Base-by-base conservation (phyloP, 2,329 filamentous ascomycete genomes). In the Cladorrhinum sp. region DNA sequence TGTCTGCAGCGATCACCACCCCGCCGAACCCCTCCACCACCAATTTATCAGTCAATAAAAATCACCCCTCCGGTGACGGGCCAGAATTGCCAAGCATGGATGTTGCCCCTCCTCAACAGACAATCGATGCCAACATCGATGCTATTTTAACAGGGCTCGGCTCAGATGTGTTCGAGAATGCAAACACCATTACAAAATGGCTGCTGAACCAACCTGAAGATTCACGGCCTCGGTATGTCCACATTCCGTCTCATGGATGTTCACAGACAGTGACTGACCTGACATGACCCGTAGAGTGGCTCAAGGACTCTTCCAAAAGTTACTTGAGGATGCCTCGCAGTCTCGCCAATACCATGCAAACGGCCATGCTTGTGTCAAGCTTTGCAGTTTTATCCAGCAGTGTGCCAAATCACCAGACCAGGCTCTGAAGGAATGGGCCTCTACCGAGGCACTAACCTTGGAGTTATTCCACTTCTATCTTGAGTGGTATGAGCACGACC, bases 401-500 rank as follows among this genome's bases (percentile, higher is more conserved):
- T 82, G 82, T 57, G 80, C 78, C 64, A 83, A 79, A 65, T 84
- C 85, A 2, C 65, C 69, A 14, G 77, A 79, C 9, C 63, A 73
- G 24, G 60, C 66, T 3, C 68, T 87, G 30, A 74, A 70, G 52
- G 64, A 68, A 9, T 84, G 84, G 77, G 81, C 82, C 1, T 86
- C 84, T 62, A 80, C 79, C 10, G 72, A 77, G 63, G 69, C 74
- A 28, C 79, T 82, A 2, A 79, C 76, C 20, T 65, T 80, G 55
- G 74, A 75, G 57, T 73, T 88, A 23, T 86, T 87, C 73, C 75
- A 82, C 58, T 87, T 86, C 68, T 89, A 85, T 69, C 76, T 88
- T 55, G 85, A 87, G 67, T 88, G 85, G 84, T 87, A 86, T 66
- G 86, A 88, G 67, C 83, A 83, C 59, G 85, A 88, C 68, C 82